Conservation (phyloP, 148 eudicot species). For the Vaccinium vitisidaea region DNA sequence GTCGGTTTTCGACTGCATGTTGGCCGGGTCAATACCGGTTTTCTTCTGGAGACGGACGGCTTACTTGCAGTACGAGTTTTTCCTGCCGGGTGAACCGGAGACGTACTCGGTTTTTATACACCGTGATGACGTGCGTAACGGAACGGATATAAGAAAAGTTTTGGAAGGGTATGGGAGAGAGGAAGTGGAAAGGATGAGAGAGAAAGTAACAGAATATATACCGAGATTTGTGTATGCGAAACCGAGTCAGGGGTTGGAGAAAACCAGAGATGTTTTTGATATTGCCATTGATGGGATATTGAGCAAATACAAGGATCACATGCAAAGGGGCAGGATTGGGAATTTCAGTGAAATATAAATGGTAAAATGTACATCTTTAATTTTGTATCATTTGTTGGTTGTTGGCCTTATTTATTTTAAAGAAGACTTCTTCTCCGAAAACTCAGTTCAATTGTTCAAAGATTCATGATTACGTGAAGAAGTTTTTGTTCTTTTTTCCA, state of each 20-base stretch:
- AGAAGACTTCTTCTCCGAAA: too few species aligned
- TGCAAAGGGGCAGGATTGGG: background rate
- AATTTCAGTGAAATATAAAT: background rate
- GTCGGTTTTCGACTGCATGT: conserved; percentile 55
- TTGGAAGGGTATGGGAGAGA: background rate
- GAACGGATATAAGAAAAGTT: background rate
- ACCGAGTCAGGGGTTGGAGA: background rate
- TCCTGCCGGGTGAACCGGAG: conserved; percentile 62
- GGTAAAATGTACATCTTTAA: background rate
- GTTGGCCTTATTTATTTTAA: too few species aligned
- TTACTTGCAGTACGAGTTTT: conserved; percentile 75
- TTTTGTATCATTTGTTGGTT: too few species aligned
- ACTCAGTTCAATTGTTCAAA: too few species aligned
- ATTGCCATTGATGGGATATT: background rate
- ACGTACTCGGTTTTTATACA: conserved; percentile 54
- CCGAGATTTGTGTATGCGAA: background rate
- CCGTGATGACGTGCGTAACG: background rate
- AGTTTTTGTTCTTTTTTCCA: too few species aligned
- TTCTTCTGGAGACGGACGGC: conserved; percentile 79
- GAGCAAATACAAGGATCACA: background rate
- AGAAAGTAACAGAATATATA: background rate
- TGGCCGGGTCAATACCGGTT: conserved; percentile 41
- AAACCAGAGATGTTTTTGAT: background rate
- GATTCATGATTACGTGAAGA: too few species aligned
- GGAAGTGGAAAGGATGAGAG: background rate